These are phyloP conservation scores for Cyathus striatus DNA, from an alignment of 768 basidiomycete species.

Conservation along the genomic window DNA sequence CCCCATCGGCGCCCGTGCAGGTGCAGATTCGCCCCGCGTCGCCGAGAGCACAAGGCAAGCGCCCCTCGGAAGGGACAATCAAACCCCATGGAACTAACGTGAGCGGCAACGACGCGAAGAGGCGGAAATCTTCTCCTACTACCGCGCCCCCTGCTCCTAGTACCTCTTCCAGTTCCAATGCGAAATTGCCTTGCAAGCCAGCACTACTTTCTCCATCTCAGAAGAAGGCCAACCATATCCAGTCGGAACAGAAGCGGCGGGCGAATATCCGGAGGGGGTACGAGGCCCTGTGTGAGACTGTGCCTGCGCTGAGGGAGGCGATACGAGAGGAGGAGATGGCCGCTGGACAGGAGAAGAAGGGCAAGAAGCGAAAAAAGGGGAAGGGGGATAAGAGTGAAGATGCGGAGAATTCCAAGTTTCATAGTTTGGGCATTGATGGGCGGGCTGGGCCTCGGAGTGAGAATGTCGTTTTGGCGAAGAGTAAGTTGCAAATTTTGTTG, in stretches of 20 bases:
- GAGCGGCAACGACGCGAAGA: background rate
- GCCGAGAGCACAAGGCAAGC: background rate
- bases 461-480: constrained; percentile 83
- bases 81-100: background rate
- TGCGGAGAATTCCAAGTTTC: constrained; percentile 35
- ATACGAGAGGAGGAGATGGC: constrained; percentile 63
- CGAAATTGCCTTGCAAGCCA: constrained; percentile 4
- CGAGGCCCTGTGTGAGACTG: constrained; percentile 78
- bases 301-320: constrained; percentile 79
- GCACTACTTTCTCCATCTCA: constrained; percentile 65
- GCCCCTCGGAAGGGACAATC: background rate
- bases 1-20: background rate
- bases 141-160: background rate
- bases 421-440: constrained; percentile 46
- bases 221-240: constrained; percentile 93
- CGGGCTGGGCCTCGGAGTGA: constrained; percentile 88
- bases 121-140: background rate
- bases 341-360: constrained; percentile 14
- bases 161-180: constrained; percentile 2
- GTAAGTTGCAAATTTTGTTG: constrained; percentile 42
- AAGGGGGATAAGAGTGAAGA: constrained; percentile 32
- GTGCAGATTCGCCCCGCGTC: background rate
- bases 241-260: constrained; percentile 89
- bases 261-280: constrained; percentile 89
- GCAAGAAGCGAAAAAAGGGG: constrained; percentile 21